phyloP scores from a whole-genome alignment of 257 asterid species.

The Paraleonurus japonicus region DNA sequence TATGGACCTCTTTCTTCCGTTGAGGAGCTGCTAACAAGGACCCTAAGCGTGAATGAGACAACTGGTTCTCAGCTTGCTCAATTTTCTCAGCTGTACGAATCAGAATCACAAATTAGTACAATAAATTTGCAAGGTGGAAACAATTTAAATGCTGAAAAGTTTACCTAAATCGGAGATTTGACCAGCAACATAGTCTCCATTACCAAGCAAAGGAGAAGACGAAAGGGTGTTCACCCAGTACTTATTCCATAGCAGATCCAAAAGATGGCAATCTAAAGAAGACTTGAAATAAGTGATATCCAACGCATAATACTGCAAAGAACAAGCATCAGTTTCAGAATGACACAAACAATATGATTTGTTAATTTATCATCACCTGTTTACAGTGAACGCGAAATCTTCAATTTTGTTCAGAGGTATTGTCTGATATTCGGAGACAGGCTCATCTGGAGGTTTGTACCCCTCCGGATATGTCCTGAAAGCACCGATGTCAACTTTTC shows the following conservation, averaged over 20 bases:
- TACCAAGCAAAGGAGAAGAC: slow-evolving; percentile 96
- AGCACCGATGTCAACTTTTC: slow-evolving; percentile 98
- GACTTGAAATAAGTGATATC: slow-evolving; percentile 98
- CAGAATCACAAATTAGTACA: slow-evolving; percentile 14
- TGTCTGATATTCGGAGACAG: slow-evolving; percentile 92
- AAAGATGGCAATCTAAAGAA: slow-evolving; percentile 81
- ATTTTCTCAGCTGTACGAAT: slow-evolving; percentile 82
- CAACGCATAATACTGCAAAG: slow-evolving; percentile 79
- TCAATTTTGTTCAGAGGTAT: slow-evolving; percentile 96
- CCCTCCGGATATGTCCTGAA: slow-evolving; percentile 96
- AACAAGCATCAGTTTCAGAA: slow-evolving; percentile 9
- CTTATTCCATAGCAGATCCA: slow-evolving; percentile 95
- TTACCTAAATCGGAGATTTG: slow-evolving; percentile 95
- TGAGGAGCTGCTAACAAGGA: slow-evolving; percentile 67
- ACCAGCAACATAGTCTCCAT: slow-evolving; percentile 98
- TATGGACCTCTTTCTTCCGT: slow-evolving; percentile 84
- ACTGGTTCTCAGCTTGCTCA: slow-evolving; percentile 96
- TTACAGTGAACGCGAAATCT: slow-evolving; percentile 97
- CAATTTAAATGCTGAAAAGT: slow-evolving; percentile 11
- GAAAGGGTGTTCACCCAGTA: slow-evolving; percentile 99
- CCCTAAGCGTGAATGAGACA: slow-evolving; percentile 85
- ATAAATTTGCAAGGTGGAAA: slow-evolving; percentile 17
- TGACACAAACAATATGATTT: neutral
- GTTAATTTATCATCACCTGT: slow-evolving; percentile 54
- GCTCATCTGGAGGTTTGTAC: slow-evolving; percentile 94